Evolutionary conservation across 176 grass and related monocot species (phyloP).

Genomic region (Aegilops tauschii): DNA sequence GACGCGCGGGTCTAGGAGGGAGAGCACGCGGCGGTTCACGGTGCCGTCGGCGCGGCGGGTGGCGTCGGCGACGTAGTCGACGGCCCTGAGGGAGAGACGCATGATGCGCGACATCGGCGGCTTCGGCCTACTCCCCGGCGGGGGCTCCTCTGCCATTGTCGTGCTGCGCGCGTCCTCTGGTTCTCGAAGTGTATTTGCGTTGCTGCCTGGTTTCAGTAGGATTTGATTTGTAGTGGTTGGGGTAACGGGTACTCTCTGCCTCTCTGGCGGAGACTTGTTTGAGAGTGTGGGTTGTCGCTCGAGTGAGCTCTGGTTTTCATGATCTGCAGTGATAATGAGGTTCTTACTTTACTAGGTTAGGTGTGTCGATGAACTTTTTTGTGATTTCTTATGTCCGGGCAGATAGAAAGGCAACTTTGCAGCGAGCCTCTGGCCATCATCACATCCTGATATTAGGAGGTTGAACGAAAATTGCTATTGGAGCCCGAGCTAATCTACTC

Average conservation of each 20-base stretch:
- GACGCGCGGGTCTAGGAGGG: slow-evolving; percentile 32
- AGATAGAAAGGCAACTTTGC: no score
- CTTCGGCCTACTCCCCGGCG: not conserved
- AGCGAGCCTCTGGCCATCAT: no score
- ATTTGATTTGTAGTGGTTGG: not conserved
- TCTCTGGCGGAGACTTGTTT: not conserved
- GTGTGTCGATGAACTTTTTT: no score
- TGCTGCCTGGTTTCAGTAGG: not conserved
- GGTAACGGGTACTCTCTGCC: not conserved
- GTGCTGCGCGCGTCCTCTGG: not conserved
- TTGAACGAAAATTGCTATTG: no score
- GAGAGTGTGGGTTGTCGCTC: not conserved
- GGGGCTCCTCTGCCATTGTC: slow-evolving; percentile 5
- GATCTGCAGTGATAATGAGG: not conserved
- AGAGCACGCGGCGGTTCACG: slow-evolving; percentile 62
- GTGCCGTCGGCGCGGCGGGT: slow-evolving; percentile 54
- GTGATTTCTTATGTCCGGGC: no score
- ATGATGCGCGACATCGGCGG: slow-evolving; percentile 60
- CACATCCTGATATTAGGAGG: no score
- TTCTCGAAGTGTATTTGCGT: not conserved
- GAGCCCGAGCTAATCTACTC: no score
- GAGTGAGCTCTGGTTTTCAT: not conserved
- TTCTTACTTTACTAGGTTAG: no score
- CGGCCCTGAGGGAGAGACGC: slow-evolving; percentile 34
- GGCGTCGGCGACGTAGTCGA: slow-evolving; percentile 42